Base-by-base conservation (phyloP, 2,329 filamentous ascomycete genomes). In the Fusarium sororula region DNA sequence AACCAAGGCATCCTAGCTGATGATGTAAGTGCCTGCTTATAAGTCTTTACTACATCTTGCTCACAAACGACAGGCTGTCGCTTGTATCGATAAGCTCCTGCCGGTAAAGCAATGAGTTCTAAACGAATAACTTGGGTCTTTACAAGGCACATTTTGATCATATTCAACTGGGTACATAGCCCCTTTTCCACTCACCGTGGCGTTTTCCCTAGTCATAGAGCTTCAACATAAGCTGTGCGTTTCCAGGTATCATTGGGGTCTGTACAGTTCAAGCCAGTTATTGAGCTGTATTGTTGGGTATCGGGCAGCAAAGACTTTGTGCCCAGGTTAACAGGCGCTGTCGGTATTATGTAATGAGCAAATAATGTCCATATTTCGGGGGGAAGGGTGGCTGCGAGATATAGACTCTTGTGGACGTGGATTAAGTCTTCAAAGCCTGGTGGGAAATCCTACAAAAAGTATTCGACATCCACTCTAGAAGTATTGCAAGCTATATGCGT, bases 1-100 rank as follows among this genome's bases (percentile, higher is more conserved):
- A 92, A 92, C 79, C 91, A 93, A 81, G 90, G 89, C n/a, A 76
- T 83, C 47, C 73, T 84, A 54, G 70, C 81, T 39, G 77, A 79
- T 50, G 75, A 75, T 39, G 82, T 84, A 72, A 66, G 80, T 75
- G 35, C 28, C 17, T 63, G 55, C 39, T 24, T 45, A 6, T 32
- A 15, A n/a, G 32, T 12, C 18, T n/a, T 22, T n/a, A 14, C 22
- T 20, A 18, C 30, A 22, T 30, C 44, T 15, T 22, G 26, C 67
- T 77, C 59, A 75, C 64, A 20, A 37, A 5, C 15, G n/a, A 22
- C 30, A 80, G 79, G 72, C 79, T n/a, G 66, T 71, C 38, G 66
- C 68, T 14, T 80, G 78, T 55, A 66, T 80, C 48, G 79, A 80
- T 38, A 78, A 72, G 35, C 70, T 77, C 37, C 48, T 77, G 20